These are phyloP conservation scores for Vigna nakashimae DNA, from an alignment of 306 rosid species.

Conservation along the genomic window DNA sequence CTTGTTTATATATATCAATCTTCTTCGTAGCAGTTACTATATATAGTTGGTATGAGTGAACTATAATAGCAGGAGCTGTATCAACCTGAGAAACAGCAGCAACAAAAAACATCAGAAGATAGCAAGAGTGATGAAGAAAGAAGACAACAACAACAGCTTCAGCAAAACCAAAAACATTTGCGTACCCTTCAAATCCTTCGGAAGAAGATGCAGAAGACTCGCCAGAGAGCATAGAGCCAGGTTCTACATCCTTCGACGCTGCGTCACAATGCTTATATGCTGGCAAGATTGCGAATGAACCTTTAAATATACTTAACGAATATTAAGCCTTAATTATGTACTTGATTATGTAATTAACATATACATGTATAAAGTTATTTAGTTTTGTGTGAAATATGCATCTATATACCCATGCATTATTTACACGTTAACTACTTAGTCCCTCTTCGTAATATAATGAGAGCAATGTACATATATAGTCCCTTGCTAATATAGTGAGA, in stretches of 20 bases:
- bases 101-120: not conserved
- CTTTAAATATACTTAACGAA: not conserved
- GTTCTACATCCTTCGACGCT: constrained; percentile 77
- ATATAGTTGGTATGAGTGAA: not conserved
- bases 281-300: constrained; percentile 66
- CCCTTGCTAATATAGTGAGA: not conserved
- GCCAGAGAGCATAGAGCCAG: constrained; percentile 75
- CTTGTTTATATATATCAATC: not conserved
- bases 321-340: no score
- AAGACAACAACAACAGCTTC: constrained; percentile 1
- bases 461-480: not conserved
- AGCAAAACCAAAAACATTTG: constrained; percentile 28
- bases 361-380: no score
- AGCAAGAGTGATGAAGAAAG: constrained; percentile 21
- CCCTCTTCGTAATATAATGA: not conserved
- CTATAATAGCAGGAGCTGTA: not conserved
- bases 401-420: not conserved
- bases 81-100: not conserved
- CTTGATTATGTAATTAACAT: no score
- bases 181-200: constrained; percentile 56
- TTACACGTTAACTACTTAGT: not conserved
- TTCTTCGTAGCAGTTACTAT: not conserved
- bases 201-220: constrained; percentile 61
- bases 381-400: not conserved
- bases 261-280: constrained; percentile 78